Percentiles rank a stretch among this genome's conserved stretches.
Conservation (phyloP, 257 asterid genomes). For the Prunella vulgaris region DNA sequence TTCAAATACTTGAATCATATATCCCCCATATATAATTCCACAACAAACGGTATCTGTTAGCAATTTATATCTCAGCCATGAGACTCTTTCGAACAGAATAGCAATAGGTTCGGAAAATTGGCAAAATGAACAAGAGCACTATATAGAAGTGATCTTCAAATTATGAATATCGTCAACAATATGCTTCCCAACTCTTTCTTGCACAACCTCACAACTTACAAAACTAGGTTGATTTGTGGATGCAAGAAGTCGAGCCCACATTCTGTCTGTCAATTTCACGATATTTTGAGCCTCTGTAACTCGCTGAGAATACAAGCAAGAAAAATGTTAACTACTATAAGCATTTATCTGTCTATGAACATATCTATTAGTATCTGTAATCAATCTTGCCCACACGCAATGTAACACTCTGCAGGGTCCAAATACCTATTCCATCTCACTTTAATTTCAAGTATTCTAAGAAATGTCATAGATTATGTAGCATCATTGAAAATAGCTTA, state of each 20-base stretch:
- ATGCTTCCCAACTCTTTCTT: slow-evolving; percentile 39
- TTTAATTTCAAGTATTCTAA: background rate
- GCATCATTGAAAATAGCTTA: slow-evolving; percentile 37
- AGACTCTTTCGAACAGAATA: too few species aligned
- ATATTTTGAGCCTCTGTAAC: slow-evolving; percentile 68
- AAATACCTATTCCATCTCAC: background rate
- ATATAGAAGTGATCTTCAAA: slow-evolving; percentile 50
- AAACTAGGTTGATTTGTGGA: slow-evolving; percentile 93
- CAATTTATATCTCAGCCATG: too few species aligned
- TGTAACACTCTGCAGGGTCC: background rate
- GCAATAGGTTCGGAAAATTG: background rate
- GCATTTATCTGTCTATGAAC: background rate
- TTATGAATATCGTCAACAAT: slow-evolving; percentile 43
- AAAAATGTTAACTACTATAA: background rate
- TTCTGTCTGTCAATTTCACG: slow-evolving; percentile 75
- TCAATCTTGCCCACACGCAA: background rate
- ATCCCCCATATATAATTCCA: too few species aligned
- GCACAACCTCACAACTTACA: slow-evolving; percentile 39
- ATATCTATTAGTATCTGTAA: background rate
- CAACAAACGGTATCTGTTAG: too few species aligned
- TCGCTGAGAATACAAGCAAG: slow-evolving; percentile 47
- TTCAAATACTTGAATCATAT: too few species aligned
- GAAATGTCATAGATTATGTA: background rate
- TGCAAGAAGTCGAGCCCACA: slow-evolving; percentile 96
- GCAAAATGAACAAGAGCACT: slow-evolving; percentile 9